phyloP scores from a whole-genome alignment of 208 protist species.

The Acanthamoeba quina region DNA sequence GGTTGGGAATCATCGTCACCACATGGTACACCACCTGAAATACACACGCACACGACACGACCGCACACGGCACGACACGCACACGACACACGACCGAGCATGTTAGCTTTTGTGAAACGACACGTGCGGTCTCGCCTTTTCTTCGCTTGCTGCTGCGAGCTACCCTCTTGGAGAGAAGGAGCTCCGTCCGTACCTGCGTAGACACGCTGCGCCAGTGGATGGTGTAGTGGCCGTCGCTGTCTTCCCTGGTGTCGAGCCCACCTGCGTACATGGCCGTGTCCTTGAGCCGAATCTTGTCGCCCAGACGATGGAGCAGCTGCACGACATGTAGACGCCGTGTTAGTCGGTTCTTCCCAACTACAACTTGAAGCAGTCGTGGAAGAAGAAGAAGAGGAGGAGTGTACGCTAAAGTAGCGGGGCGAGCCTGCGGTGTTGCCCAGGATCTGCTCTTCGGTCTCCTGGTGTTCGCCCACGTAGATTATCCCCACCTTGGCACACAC shows the following conservation, averaged over 20 bases:
- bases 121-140: too few relatives aligned
- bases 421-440: constrained; percentile 78
- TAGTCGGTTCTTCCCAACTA: too few relatives aligned
- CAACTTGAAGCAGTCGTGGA: too few relatives aligned
- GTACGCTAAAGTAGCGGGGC: constrained; percentile 76
- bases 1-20: constrained; percentile 79
- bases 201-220: constrained; percentile 51
- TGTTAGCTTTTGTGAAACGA: too few relatives aligned
- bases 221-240: constrained; percentile 33
- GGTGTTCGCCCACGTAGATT: constrained; percentile 65
- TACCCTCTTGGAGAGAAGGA: background rate
- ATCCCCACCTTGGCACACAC: constrained; percentile 45
- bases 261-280: constrained; percentile 77
- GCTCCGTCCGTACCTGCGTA: constrained; percentile 2
- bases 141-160: background rate
- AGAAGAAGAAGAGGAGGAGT: background rate
- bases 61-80: too few relatives aligned
- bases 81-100: too few relatives aligned
- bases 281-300: constrained; percentile 73
- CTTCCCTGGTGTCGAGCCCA: constrained; percentile 76
- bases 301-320: constrained; percentile 75
- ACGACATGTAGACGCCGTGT: too few relatives aligned
- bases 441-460: constrained; percentile 80
- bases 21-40: constrained; percentile 79
- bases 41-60: background rate